A percentile compares a stretch with the other conserved stretches of the same genome.
Conservation (phyloP, 768 basidiomycete species). For the Hygrophorus russula region DNA sequence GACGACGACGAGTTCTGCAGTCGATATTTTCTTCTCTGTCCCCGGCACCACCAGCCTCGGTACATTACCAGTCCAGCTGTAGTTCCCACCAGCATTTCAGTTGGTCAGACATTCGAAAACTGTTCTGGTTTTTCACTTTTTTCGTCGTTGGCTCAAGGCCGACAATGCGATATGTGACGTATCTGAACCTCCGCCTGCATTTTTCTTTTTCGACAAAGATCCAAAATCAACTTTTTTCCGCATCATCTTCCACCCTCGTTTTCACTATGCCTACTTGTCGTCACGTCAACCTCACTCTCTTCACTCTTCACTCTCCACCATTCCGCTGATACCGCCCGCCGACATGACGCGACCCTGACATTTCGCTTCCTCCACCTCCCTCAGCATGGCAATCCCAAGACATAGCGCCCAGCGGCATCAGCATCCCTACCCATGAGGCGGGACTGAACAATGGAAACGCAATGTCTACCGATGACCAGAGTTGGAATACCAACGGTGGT, state of each 20-base stretch:
- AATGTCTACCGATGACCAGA: conserved; percentile 42
- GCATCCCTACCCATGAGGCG: conserved; percentile 54
- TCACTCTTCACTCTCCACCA: neutral
- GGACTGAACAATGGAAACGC: conserved; percentile 26
- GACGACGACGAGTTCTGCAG: conserved; percentile 44
- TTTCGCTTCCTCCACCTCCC: conserved; percentile 8
- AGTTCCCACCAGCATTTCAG: conserved; percentile 11
- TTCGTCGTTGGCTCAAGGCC: conserved; percentile 34
- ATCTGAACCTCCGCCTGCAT: neutral
- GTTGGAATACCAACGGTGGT: conserved; percentile 32
- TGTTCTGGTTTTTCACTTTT: conserved; percentile 15
- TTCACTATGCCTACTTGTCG: neutral
- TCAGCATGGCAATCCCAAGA: conserved; percentile 83
- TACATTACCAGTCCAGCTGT: conserved; percentile 10
- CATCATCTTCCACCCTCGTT: neutral
- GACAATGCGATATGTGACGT: conserved; percentile 10
- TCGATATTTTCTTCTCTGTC: conserved; percentile 25
- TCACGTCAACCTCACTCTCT: neutral
- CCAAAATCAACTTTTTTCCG: neutral
- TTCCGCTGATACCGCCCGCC: conserved; percentile 3
- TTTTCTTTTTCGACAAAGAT: neutral
- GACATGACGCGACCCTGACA: conserved; percentile 7
- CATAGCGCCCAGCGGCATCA: conserved; percentile 62
- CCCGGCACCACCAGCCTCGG: conserved; percentile 3
- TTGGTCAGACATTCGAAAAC: conserved; percentile 9